These are phyloP conservation scores for Yamadazyma nakazawae DNA, from an alignment of 805 yeast genomes.

Conservation along the genomic window DNA sequence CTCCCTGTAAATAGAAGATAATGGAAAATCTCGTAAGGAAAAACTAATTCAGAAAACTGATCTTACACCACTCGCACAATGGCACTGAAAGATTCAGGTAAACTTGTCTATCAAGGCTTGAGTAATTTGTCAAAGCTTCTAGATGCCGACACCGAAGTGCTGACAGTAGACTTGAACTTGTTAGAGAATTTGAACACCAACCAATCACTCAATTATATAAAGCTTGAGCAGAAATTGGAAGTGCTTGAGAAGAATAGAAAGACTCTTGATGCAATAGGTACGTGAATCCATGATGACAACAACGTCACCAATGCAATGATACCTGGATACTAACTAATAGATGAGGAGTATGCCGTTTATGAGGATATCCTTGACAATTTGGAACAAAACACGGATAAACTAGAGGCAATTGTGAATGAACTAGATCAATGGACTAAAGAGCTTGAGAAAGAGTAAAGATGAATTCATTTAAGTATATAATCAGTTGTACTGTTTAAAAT, in stretches of 20 bases:
- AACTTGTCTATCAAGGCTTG: slow-evolving; percentile 28
- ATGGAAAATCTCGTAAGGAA: not conserved
- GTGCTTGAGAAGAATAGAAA: slow-evolving; percentile 42
- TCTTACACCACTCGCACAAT: slow-evolving; percentile 9
- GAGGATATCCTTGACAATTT: slow-evolving; percentile 24
- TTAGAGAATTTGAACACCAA: slow-evolving; percentile 57
- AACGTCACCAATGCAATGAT: too few species aligned
- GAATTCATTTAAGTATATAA: not conserved
- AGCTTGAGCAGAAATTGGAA: slow-evolving; percentile 38
- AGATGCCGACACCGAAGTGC: slow-evolving; percentile 40
- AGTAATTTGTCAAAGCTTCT: slow-evolving; percentile 27
- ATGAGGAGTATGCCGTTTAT: slow-evolving; percentile 25
- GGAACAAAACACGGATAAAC: slow-evolving; percentile 33
- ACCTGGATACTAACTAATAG: slow-evolving; percentile 13
- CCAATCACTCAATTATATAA: slow-evolving; percentile 50
- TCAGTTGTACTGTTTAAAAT: too few species aligned
- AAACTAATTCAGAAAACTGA: not conserved
- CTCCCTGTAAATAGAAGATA: slow-evolving; percentile 5
- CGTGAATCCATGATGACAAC: slow-evolving; percentile 7
- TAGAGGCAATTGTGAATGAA: slow-evolving; percentile 50
- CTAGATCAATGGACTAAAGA: slow-evolving; percentile 55
- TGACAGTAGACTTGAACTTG: slow-evolving; percentile 45
- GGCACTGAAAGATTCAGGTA: slow-evolving; percentile 27
- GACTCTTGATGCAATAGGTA: slow-evolving; percentile 24
- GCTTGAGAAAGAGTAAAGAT: not conserved